Base-by-base conservation (phyloP, 2,329 filamentous ascomycete genomes). In the Monosporascus sp. region DNA sequence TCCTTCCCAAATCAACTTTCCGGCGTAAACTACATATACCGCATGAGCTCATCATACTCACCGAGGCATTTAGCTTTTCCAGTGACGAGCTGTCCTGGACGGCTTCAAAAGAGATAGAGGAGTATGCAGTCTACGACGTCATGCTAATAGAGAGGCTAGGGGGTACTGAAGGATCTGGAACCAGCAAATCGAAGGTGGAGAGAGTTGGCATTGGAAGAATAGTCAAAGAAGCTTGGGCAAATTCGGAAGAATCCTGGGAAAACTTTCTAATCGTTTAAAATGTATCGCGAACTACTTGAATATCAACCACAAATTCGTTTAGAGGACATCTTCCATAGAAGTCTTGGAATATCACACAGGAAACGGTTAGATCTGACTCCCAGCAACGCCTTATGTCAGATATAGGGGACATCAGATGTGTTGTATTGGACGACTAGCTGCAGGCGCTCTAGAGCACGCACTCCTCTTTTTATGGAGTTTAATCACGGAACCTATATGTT, bases 1-100 rank as follows among this genome's bases (percentile, higher is more conserved):
- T 50, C 6, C 37, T 56, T 16, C 48, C 54, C 9, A 31, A 31
- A 7, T 22, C 19, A n/a, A 27, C 27, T 5, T 56, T 44, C 38
- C 49, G 46, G 3, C 20, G 19, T 7, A 48, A 37, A 14, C 31
- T 56, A 6, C 17, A 26, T 7, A n/a, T 37, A 7, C 31, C 46
- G 37, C 50, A 53, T 31, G 51, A 56, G 45, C 50, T 53, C 37
- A 48, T 51, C 8, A 16, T 56, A 8, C 51, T 56, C 5, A 51
- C 51, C 8, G 49, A 51, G 14, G 46, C 48, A 17, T 56, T 52
- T 41, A 24, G 47, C 7, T 56, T 56, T 19, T 47, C 44, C 17
- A 48, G 44, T 7, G 48, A 56, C 2, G 54, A 56, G 22, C 19
- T 47, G 14, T 44, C 37, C 9, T 11, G 44, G 26, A 26, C 19